phyloP scores from a whole-genome alignment of 129 eudicot genomes.

The Deinandra increscens region DNA sequence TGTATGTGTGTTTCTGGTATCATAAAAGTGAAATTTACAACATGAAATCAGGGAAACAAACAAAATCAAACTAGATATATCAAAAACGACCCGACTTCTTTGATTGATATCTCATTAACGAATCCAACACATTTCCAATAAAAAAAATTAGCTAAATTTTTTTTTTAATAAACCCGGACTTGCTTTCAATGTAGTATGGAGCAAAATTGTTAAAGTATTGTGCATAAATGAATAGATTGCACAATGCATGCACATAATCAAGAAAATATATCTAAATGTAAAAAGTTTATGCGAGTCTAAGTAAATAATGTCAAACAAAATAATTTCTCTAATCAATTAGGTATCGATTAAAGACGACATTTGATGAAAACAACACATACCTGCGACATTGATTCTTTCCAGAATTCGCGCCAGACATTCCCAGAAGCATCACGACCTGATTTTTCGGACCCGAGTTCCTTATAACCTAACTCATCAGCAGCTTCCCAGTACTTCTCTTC shows the following conservation, averaged over 20 bases:
- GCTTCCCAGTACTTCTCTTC: conserved; percentile 98
- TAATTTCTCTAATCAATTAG: not conserved
- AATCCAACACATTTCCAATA: not conserved
- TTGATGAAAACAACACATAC: conserved; percentile 27
- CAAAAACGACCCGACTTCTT: not conserved
- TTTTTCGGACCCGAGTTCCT: conserved; percentile 94
- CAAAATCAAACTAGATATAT: conserved; percentile 2
- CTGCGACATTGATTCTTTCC: conserved; percentile 91
- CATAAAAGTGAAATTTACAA: not conserved
- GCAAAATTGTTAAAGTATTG: not conserved
- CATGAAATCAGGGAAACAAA: not conserved
- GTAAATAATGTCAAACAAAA: no score
- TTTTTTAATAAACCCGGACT: not conserved
- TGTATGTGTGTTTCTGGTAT: not conserved
- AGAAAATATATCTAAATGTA: not conserved
- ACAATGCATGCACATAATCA: not conserved
- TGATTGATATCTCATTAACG: not conserved
- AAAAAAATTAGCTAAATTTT: not conserved
- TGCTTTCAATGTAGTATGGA: not conserved
- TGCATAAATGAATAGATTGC: not conserved
- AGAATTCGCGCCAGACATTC: conserved; percentile 89
- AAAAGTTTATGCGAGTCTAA: not conserved
- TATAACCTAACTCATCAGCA: conserved; percentile 72
- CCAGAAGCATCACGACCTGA: conserved; percentile 94
- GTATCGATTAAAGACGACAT: not conserved